Evolutionary conservation across 2,329 filamentous ascomycete genomes (phyloP).

Genomic region (Fusarium chlamydosporum): DNA sequence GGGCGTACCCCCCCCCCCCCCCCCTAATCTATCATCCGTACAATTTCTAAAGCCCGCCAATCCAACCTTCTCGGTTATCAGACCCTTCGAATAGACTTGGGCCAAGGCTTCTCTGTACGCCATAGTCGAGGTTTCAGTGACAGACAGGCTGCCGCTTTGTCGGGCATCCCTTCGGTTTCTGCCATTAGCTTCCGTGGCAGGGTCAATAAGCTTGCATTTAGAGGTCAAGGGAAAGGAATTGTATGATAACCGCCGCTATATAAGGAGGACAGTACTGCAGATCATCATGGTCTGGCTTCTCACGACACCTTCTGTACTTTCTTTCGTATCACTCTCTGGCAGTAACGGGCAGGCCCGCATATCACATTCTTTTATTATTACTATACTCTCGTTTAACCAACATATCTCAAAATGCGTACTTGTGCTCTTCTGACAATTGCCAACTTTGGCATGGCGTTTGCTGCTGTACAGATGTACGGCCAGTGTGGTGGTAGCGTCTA

Average conservation of each 20-base stretch:
- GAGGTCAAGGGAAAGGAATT: not conserved
- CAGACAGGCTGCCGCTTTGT: constrained; percentile 2
- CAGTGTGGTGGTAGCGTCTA: constrained; percentile 40
- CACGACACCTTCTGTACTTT: constrained; percentile 27
- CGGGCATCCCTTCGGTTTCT: not conserved
- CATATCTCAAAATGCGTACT: constrained; percentile 33
- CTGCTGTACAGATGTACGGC: constrained; percentile 37
- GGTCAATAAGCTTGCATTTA: constrained; percentile 1
- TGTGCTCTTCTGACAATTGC: constrained; percentile 36
- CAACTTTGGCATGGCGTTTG: constrained; percentile 42
- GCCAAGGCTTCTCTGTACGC: constrained; percentile 13
- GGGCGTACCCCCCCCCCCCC: no score
- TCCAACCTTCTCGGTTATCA: constrained; percentile 14
- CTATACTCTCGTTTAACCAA: constrained; percentile 16
- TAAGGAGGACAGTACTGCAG: constrained; percentile 9
- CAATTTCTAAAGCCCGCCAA: constrained; percentile 34
- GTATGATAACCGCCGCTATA: constrained; percentile 18
- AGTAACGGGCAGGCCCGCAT: constrained; percentile 33
- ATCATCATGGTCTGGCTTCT: not conserved
- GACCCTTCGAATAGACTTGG: constrained; percentile 29
- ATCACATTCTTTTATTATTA: constrained; percentile 26
- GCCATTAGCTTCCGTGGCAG: constrained; percentile 8
- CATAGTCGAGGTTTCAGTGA: constrained; percentile 27
- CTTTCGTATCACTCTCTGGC: constrained; percentile 24
- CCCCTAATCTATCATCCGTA: constrained; percentile 11